A percentile compares a stretch with the other conserved stretches of the same genome.
Evolutionary conservation across 257 asterid species (phyloP).

Genomic region (Paraleonurus japonicus): DNA sequence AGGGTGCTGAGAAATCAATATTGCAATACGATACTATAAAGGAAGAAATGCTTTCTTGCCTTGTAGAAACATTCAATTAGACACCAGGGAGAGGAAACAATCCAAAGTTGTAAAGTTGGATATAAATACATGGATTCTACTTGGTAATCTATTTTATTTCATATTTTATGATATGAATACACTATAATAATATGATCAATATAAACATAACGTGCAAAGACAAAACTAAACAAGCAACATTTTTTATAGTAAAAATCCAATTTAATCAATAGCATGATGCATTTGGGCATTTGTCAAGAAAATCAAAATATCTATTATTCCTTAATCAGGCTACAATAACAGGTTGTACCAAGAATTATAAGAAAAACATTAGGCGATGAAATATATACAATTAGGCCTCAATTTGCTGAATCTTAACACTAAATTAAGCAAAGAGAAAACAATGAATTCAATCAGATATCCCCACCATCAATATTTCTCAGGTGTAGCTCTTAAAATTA

Average conservation of each 20-base stretch:
- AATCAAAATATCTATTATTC: neutral
- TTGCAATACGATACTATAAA: neutral
- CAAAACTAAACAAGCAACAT: neutral
- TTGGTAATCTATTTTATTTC: neutral
- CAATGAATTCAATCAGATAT: neutral
- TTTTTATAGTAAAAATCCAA: neutral
- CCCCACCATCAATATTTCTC: neutral
- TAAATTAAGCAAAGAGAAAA: neutral
- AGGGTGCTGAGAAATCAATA: neutral
- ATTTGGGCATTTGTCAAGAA: neutral
- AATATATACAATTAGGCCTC: neutral
- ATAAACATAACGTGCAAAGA: neutral
- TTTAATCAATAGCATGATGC: neutral
- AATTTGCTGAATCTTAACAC: neutral
- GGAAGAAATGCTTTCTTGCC: neutral
- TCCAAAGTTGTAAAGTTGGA: neutral
- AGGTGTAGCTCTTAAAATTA: constrained; percentile 7
- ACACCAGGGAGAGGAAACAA: neutral
- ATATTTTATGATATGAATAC: neutral
- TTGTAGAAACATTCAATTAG: neutral
- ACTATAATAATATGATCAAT: neutral
- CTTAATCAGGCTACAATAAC: neutral
- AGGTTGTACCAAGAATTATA: neutral
- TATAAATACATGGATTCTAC: neutral
- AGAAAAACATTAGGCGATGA: neutral